Conservation (phyloP, 768 basidiomycete species). For the Dendrothele bispora region DNA sequence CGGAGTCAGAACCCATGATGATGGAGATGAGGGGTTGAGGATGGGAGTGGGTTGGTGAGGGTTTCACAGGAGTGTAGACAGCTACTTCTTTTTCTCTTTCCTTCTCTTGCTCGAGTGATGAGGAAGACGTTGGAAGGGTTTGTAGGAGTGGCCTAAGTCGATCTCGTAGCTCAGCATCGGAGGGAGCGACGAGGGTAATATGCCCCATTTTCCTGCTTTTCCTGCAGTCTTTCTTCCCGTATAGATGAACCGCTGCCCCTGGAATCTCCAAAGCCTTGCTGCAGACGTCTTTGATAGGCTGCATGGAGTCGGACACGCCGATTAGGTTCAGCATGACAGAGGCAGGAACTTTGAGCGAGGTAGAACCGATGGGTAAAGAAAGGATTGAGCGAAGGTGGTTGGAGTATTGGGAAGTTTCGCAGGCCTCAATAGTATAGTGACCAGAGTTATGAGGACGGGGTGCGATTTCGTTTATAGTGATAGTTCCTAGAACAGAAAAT, state of each 20-base stretch:
- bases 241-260: slow-evolving; percentile 85
- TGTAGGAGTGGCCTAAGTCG: slow-evolving; percentile 76
- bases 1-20: slow-evolving; percentile 99
- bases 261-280: slow-evolving; percentile 39
- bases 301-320: slow-evolving; percentile 35
- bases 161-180: slow-evolving; percentile 69
- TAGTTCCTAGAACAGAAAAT: too few relatives aligned
- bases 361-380: slow-evolving; percentile 85
- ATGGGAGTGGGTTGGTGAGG: slow-evolving; percentile 52
- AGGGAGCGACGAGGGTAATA: slow-evolving; percentile 82
- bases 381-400: slow-evolving; percentile 97
- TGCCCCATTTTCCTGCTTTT: slow-evolving; percentile 98
- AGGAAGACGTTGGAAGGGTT: slow-evolving; percentile 47
- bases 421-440: slow-evolving; percentile 98
- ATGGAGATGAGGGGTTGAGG: slow-evolving; percentile 80
- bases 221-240: slow-evolving; percentile 90
- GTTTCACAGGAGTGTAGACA: slow-evolving; percentile 47
- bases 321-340: slow-evolving; percentile 94
- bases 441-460: slow-evolving; percentile 98
- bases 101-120: too few relatives aligned
- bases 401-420: slow-evolving; percentile 94
- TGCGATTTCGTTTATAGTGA: slow-evolving; percentile 95
- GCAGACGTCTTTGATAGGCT: slow-evolving; percentile 31
- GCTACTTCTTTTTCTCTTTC: slow-evolving; percentile 45
- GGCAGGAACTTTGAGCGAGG: slow-evolving; percentile 81